Percentiles rank a stretch among this genome's conserved stretches.
These are phyloP conservation scores for Fallopia convolvulus DNA, from an alignment of 148 eudicot genomes.

Conservation along the genomic window DNA sequence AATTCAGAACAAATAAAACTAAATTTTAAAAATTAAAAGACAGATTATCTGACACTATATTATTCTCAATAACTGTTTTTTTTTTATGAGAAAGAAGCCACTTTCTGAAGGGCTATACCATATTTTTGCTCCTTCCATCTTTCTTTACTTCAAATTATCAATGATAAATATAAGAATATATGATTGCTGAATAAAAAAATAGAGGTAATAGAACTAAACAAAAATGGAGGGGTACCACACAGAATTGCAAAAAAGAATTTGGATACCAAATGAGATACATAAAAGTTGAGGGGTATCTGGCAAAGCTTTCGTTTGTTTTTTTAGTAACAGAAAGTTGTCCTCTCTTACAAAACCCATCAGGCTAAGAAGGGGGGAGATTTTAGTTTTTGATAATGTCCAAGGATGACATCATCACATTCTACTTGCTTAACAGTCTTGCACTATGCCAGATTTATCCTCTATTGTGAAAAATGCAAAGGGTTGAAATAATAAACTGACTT, in stretches of 20 bases:
- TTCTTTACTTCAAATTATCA: background rate
- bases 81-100: background rate
- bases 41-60: background rate
- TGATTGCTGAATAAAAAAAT: background rate
- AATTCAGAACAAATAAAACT: background rate
- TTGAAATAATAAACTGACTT: constrained; percentile 28
- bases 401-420: background rate
- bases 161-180: background rate
- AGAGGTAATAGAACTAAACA: background rate
- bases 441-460: background rate
- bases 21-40: background rate
- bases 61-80: background rate
- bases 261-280: no score
- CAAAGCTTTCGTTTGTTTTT: background rate
- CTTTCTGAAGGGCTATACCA: background rate
- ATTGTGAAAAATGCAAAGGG: background rate
- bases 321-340: background rate
- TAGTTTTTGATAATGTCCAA: background rate
- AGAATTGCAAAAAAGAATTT: background rate
- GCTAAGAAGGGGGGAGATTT: background rate
- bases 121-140: background rate
- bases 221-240: background rate
- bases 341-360: background rate
- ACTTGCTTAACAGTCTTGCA: background rate
- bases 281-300: no score